Conservation (phyloP, 2,329 filamentous ascomycete species). For the Fusarium verrucosum region DNA sequence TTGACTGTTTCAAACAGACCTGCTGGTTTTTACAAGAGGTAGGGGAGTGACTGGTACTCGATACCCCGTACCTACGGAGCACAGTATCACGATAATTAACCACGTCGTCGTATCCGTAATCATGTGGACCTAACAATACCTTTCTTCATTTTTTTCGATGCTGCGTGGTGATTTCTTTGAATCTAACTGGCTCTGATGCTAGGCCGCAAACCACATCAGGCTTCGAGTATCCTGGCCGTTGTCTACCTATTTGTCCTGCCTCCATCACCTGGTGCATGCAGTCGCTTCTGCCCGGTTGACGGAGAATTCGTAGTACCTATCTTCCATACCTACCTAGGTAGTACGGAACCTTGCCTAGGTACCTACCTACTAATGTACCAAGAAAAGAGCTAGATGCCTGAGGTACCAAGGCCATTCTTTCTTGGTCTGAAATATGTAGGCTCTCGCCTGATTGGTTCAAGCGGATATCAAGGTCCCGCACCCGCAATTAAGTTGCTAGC, state of each 20-base stretch:
- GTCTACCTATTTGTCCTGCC: not conserved
- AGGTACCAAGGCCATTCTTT: not conserved
- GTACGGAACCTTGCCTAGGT: too few species aligned
- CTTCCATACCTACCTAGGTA: too few species aligned
- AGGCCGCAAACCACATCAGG: not conserved
- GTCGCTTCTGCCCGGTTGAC: not conserved
- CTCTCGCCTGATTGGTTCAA: not conserved
- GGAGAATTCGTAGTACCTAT: not conserved
- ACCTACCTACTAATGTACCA: too few species aligned
- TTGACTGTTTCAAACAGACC: not conserved
- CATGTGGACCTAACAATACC: slow-evolving; percentile 7
- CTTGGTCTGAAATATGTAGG: not conserved
- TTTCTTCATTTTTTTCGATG: not conserved
- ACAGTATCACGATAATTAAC: not conserved
- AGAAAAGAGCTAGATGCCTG: not conserved
- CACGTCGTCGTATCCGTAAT: not conserved
- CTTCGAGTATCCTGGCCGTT: not conserved
- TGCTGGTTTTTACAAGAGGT: too few species aligned
- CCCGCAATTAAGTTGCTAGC: not conserved
- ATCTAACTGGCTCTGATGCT: slow-evolving; percentile 5
- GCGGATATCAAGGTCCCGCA: not conserved
- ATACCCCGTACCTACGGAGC: too few species aligned
- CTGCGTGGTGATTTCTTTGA: slow-evolving; percentile 5
- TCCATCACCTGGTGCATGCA: not conserved
- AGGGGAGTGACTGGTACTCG: not conserved